Conservation (phyloP, 768 basidiomycete species). For the Zangia roseola region DNA sequence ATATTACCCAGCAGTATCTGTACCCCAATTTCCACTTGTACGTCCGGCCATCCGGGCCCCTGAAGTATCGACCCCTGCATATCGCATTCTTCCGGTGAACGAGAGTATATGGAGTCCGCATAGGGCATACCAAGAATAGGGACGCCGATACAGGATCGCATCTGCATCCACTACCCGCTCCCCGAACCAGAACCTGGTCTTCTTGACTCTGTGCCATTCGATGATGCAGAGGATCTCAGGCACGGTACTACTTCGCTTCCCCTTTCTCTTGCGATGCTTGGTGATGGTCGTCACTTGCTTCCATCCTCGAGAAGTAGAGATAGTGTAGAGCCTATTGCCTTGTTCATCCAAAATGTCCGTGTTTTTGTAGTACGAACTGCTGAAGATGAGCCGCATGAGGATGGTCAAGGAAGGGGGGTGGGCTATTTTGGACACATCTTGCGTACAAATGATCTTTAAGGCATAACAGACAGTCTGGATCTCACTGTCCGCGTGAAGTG, state of each 20-base stretch:
- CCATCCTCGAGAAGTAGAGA: slow-evolving; percentile 14
- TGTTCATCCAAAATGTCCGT: slow-evolving; percentile 17
- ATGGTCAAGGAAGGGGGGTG: not conserved
- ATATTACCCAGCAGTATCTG: slow-evolving; percentile 20
- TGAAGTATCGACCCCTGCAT: slow-evolving; percentile 28
- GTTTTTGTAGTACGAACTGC: slow-evolving; percentile 13
- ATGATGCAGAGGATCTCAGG: slow-evolving; percentile 27
- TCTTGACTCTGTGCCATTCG: slow-evolving; percentile 27
- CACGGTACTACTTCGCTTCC: not conserved
- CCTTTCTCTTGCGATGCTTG: not conserved
- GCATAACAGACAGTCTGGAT: not conserved
- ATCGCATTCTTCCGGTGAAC: not conserved
- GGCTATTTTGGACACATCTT: not conserved
- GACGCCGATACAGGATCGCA: slow-evolving; percentile 10
- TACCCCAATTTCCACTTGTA: slow-evolving; percentile 33
- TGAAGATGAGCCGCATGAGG: slow-evolving; percentile 19
- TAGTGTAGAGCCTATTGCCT: slow-evolving; percentile 19
- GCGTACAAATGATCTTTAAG: not conserved
- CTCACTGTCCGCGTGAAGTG: slow-evolving; percentile 3
- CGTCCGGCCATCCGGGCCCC: slow-evolving; percentile 28
- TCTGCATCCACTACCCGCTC: slow-evolving; percentile 20
- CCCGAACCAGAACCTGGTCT: slow-evolving; percentile 27
- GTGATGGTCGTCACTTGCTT: slow-evolving; percentile 15
- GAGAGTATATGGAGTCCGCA: not conserved
- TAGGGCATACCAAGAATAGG: slow-evolving; percentile 9